phyloP scores from a whole-genome alignment of 805 yeast genomes.

The Hemisphaericaspora nanyangensis region DNA sequence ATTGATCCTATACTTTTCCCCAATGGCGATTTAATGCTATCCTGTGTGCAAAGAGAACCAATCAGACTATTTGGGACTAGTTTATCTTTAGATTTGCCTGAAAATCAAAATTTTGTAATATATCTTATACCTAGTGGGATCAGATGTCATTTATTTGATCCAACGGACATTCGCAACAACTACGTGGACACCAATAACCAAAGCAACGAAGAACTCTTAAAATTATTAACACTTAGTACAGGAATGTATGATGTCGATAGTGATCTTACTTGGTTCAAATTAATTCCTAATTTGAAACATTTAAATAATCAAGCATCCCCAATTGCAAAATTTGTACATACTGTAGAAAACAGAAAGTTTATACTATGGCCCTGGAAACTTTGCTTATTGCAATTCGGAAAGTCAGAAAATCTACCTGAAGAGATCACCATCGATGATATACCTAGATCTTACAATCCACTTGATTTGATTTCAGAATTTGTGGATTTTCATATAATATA shows the following conservation, averaged over 20 bases:
- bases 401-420: conserved; percentile 15
- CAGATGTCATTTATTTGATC: conserved; percentile 39
- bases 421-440: conserved; percentile 6
- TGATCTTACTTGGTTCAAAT: conserved; percentile 51
- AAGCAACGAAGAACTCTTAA: conserved; percentile 21
- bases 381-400: conserved; percentile 55
- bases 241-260: conserved; percentile 19
- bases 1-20: conserved; percentile 36
- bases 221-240: conserved; percentile 31
- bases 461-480: conserved; percentile 32
- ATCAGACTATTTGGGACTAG: conserved; percentile 24
- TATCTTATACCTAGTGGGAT: conserved; percentile 41
- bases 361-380: conserved; percentile 72
- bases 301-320: conserved; percentile 65
- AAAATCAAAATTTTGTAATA: conserved; percentile 25
- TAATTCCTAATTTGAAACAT: conserved; percentile 66
- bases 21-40: conserved; percentile 36
- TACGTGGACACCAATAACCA: conserved; percentile 17
- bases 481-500: conserved; percentile 28
- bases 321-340: conserved; percentile 53
- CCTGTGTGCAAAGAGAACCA: conserved; percentile 21
- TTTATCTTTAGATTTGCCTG: conserved; percentile 7
- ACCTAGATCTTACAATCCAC: conserved; percentile 19
- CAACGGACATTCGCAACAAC: conserved; percentile 15
- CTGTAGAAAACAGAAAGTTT: conserved; percentile 50